These are phyloP conservation scores for Leccinum rimulosum DNA, from an alignment of 768 basidiomycete species.

Conservation along the genomic window DNA sequence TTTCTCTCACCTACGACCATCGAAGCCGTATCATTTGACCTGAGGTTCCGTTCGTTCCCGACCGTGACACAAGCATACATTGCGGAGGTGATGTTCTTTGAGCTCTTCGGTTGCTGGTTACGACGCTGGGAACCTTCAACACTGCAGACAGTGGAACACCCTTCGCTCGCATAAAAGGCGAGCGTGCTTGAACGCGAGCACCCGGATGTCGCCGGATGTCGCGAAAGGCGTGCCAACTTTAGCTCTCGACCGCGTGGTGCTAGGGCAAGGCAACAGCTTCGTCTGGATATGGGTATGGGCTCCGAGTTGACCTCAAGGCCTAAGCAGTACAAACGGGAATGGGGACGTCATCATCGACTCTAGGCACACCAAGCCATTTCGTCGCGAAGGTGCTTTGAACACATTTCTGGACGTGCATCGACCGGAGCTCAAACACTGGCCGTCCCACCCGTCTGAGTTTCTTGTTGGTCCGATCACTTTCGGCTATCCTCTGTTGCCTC, in stretches of 20 bases:
- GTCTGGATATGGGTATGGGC: neutral
- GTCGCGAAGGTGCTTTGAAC: slow-evolving; percentile 19
- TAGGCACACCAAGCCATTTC: slow-evolving; percentile 8
- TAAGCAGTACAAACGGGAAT: neutral
- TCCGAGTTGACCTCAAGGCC: neutral
- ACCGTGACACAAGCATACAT: no score
- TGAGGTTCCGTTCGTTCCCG: no score
- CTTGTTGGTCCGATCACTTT: slow-evolving; percentile 12
- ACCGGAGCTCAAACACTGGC: neutral
- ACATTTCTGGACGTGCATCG: slow-evolving; percentile 15
- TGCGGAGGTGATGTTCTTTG: no score
- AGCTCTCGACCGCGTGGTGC: neutral
- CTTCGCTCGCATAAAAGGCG: no score
- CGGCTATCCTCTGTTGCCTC: neutral
- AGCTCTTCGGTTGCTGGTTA: no score
- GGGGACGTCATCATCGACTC: slow-evolving; percentile 9
- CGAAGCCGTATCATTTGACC: no score
- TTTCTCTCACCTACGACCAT: no score
- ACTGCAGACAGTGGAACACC: no score
- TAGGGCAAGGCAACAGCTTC: neutral
- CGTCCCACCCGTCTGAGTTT: neutral
- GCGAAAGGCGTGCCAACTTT: neutral
- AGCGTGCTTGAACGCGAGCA: no score
- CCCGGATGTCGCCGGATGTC: no score
- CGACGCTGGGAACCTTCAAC: no score